phyloP scores from a whole-genome alignment of 108 stramenopile genomes.

The Fragilaria radians region DNA sequence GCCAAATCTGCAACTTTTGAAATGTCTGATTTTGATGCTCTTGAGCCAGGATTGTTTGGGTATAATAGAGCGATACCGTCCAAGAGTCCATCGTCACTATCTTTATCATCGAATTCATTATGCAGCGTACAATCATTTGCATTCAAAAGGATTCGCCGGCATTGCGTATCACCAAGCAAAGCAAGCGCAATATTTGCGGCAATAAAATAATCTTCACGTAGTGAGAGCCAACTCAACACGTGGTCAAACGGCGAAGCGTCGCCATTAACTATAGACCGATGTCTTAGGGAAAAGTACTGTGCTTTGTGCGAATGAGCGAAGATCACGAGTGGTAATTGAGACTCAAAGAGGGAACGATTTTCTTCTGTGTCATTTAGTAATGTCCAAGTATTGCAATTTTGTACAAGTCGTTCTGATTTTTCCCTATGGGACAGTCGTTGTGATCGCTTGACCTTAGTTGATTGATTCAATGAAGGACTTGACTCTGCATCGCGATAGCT shows the following conservation, averaged over 20 bases:
- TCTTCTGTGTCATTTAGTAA: constrained; percentile 44
- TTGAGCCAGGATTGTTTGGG: constrained; percentile 5
- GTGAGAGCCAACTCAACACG: constrained; percentile 68
- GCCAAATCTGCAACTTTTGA: constrained; percentile 75
- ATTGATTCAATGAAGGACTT: not conserved
- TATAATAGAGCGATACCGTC: constrained; percentile 58
- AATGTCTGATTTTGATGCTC: constrained; percentile 5
- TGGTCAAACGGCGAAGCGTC: constrained; percentile 59
- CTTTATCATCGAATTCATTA: constrained; percentile 37
- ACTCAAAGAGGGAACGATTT: constrained; percentile 27
- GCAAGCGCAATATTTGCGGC: constrained; percentile 68
- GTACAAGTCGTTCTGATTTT: constrained; percentile 49
- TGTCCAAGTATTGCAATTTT: constrained; percentile 64
- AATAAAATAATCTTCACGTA: constrained; percentile 61
- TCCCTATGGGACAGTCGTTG: constrained; percentile 33
- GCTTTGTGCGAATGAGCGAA: not conserved
- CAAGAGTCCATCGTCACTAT: constrained; percentile 47
- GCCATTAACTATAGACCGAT: constrained; percentile 39
- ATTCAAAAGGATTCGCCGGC: constrained; percentile 53
- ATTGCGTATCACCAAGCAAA: constrained; percentile 53
- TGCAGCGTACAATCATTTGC: not conserved
- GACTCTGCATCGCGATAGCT: not conserved
- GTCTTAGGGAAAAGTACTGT: constrained; percentile 31
- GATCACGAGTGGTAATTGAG: not conserved
- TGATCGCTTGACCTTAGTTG: not conserved